Percentiles rank a stretch among this genome's conserved stretches.
Conservation (phyloP, 108 stramenopile species). For the Conticribra guillardii region DNA sequence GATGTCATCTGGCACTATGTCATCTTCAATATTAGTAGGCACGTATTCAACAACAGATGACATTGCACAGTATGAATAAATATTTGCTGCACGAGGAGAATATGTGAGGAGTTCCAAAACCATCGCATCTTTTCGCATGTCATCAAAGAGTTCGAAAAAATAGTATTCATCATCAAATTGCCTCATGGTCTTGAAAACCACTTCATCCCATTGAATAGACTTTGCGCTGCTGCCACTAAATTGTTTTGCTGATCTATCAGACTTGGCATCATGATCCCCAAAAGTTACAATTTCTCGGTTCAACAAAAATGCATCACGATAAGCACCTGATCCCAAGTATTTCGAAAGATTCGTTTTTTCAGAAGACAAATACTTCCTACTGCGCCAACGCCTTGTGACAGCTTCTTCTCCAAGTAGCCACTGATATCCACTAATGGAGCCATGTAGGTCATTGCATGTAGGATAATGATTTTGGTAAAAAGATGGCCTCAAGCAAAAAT, state of each 20-base stretch:
- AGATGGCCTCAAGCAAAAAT: slow-evolving; percentile 52
- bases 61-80: slow-evolving; percentile 78
- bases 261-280: no score
- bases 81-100: slow-evolving; percentile 65
- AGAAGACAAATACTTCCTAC: slow-evolving; percentile 8
- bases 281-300: no score
- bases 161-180: slow-evolving; percentile 38
- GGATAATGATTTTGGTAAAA: slow-evolving; percentile 54
- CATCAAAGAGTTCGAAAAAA: slow-evolving; percentile 34
- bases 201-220: slow-evolving; percentile 28
- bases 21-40: slow-evolving; percentile 54
- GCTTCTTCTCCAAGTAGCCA: slow-evolving; percentile 41
- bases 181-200: slow-evolving; percentile 51
- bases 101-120: slow-evolving; percentile 74
- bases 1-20: slow-evolving; percentile 34
- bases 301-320: slow-evolving; percentile 63
- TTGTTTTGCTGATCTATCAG: no score
- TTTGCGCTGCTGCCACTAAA: slow-evolving; percentile 3
- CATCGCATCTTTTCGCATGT: slow-evolving; percentile 77
- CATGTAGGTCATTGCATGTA: slow-evolving; percentile 73
- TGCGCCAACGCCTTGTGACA: slow-evolving; percentile 20
- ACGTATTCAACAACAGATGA: slow-evolving; percentile 58
- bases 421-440: slow-evolving; percentile 33
- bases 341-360: slow-evolving; percentile 17
- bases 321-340: slow-evolving; percentile 51